Conservation (phyloP, 2,329 filamentous ascomycete species). For the Pseudomassariella vexata region DNA sequence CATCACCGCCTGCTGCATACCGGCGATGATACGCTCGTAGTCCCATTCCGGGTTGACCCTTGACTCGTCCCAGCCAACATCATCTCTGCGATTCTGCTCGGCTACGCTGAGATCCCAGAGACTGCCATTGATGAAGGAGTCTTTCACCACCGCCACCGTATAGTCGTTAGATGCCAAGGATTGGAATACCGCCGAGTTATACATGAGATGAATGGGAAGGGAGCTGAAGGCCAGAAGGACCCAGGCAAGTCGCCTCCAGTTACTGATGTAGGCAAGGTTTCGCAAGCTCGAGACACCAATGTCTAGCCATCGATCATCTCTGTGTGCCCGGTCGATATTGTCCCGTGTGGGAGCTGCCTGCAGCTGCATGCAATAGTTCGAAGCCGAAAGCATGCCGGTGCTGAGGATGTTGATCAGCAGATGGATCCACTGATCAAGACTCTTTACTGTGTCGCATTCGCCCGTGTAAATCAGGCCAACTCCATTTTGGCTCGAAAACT, state of each 20-base stretch:
- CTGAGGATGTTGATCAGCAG: conserved; percentile 24
- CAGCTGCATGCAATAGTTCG: conserved; percentile 31
- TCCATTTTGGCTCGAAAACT: conserved; percentile 12
- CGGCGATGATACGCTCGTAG: conserved; percentile 8
- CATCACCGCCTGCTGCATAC: conserved; percentile 10
- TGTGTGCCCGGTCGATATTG: conserved; percentile 20
- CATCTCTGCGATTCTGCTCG: conserved; percentile 9
- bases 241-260: conserved; percentile 9
- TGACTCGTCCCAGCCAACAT: conserved; percentile 10
- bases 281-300: conserved; percentile 11
- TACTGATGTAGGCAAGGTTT: conserved; percentile 10
- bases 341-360: conserved; percentile 25
- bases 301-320: conserved; percentile 8
- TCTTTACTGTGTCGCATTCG: conserved; percentile 15
- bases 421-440: conserved; percentile 19
- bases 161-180: conserved; percentile 13
- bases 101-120: conserved; percentile 9
- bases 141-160: conserved; percentile 10
- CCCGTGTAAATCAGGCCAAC: conserved; percentile 20
- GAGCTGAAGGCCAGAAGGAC: conserved; percentile 10
- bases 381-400: conserved; percentile 24
- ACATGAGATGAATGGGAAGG: conserved; percentile 13
- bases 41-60: conserved; percentile 6
- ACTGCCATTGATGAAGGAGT: conserved; percentile 11
- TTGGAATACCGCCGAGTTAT: conserved; percentile 14